Conservation (phyloP, 768 basidiomycete species). For the Mrakia frigida region DNA sequence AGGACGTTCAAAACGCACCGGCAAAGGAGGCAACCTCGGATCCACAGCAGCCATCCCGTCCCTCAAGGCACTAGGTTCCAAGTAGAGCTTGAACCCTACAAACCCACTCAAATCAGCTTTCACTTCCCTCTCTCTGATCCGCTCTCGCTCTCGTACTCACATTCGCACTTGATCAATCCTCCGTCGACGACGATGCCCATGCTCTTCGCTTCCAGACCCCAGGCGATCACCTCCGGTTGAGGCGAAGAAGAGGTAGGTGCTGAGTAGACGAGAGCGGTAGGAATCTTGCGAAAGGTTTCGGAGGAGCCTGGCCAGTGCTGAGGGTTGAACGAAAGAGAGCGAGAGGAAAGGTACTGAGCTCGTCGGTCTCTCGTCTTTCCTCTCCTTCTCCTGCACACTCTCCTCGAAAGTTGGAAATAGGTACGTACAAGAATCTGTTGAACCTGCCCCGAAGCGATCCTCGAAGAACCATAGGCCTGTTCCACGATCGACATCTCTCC, state of each 20-base stretch:
- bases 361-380: too few relatives aligned
- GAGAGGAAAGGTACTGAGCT: too few relatives aligned
- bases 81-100: constrained; percentile 70
- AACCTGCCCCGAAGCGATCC: constrained; percentile 68
- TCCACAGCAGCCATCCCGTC: constrained; percentile 55
- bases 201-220: constrained; percentile 85
- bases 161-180: constrained; percentile 59
- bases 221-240: constrained; percentile 63
- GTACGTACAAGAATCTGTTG: constrained; percentile 69
- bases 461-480: constrained; percentile 79
- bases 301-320: constrained; percentile 52
- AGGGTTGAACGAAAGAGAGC: background rate
- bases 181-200: constrained; percentile 54
- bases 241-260: constrained; percentile 43
- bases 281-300: constrained; percentile 80
- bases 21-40: constrained; percentile 70
- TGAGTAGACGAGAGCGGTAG: constrained; percentile 79
- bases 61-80: constrained; percentile 74
- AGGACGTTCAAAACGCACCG: constrained; percentile 51
- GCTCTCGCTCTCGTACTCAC: constrained; percentile 43
- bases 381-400: constrained; percentile 36
- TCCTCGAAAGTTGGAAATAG: too few relatives aligned
- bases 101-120: constrained; percentile 6
- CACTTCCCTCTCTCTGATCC: too few relatives aligned
- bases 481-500: background rate